These are phyloP conservation scores for Paxillus ammoniavirescens DNA, from an alignment of 768 basidiomycete genomes.

Conservation along the genomic window DNA sequence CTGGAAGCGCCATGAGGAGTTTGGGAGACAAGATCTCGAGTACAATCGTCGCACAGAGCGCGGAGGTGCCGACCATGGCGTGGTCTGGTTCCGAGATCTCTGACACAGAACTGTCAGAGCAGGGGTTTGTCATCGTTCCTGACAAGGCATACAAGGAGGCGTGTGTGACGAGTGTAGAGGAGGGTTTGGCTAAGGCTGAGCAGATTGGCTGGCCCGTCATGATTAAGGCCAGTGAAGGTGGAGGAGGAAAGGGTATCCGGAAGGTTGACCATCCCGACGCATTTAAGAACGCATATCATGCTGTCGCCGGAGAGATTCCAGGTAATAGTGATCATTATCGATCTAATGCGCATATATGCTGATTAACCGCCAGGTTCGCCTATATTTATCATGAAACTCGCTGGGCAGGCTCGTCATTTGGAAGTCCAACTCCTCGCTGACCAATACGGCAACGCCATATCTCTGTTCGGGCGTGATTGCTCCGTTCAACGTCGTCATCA, in stretches of 20 bases:
- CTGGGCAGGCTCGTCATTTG: conserved; percentile 94
- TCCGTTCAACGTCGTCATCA: conserved; percentile 99
- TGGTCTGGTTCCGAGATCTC: conserved; percentile 97
- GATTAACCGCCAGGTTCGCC: conserved; percentile 70
- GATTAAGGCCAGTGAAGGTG: conserved; percentile 99
- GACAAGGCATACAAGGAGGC: conserved; percentile 86
- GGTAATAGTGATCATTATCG: conserved; percentile 47
- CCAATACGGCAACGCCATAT: conserved; percentile 99
- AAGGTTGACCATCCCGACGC: conserved; percentile 85
- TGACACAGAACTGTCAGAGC: conserved; percentile 78
- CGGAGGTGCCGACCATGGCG: conserved; percentile 95
- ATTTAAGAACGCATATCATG: conserved; percentile 93
- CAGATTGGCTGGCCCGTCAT: conserved; percentile 96
- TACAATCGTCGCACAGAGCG: conserved; percentile 97
- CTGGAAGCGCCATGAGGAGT: conserved; percentile 98
- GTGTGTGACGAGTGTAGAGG: conserved; percentile 84
- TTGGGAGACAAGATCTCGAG: conserved; percentile 99
- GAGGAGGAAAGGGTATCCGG: conserved; percentile 98
- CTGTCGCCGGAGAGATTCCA: conserved; percentile 94
- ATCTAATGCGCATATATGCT: conserved; percentile 4
- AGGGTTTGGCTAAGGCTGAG: conserved; percentile 81
- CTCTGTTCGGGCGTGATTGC: conserved; percentile 97
- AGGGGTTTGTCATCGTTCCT: conserved; percentile 92
- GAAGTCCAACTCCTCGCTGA: conserved; percentile 98
- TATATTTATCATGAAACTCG: conserved; percentile 99